Evolutionary conservation across 768 basidiomycete genomes (phyloP).

Genomic region (Terana coerulea): DNA sequence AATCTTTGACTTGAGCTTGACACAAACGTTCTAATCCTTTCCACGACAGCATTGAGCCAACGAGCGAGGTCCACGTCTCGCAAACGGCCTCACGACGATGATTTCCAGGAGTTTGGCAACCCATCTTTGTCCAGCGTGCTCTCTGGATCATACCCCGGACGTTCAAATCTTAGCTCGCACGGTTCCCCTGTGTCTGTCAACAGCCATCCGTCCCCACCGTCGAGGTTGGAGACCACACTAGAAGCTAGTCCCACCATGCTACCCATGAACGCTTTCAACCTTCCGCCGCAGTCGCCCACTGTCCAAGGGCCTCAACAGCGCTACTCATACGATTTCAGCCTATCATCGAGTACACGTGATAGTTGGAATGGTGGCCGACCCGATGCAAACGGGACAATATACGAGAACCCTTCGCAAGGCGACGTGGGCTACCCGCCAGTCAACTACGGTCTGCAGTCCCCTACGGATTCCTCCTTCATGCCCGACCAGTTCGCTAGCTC

Average conservation of each 20-base stretch:
- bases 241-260: slow-evolving; percentile 57
- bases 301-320: slow-evolving; percentile 40
- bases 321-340: slow-evolving; percentile 47
- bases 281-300: slow-evolving; percentile 47
- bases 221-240: slow-evolving; percentile 43
- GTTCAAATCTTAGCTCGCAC: slow-evolving; percentile 53
- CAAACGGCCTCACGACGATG: slow-evolving; percentile 67
- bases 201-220: slow-evolving; percentile 63
- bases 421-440: background rate
- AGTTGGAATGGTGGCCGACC: slow-evolving; percentile 19
- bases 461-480: slow-evolving; percentile 6
- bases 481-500: background rate
- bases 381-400: slow-evolving; percentile 19
- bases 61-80: slow-evolving; percentile 76
- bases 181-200: slow-evolving; percentile 74
- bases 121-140: slow-evolving; percentile 33
- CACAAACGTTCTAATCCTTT: background rate
- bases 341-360: slow-evolving; percentile 27
- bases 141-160: slow-evolving; percentile 31
- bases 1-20: background rate
- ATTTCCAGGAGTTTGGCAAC: slow-evolving; percentile 31
- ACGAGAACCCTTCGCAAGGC: slow-evolving; percentile 20
- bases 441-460: slow-evolving; percentile 8
- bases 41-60: slow-evolving; percentile 27
- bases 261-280: slow-evolving; percentile 35